Conservation (phyloP, 352 stramenopile genomes). For the Phytophthora macrochlamydospora region DNA sequence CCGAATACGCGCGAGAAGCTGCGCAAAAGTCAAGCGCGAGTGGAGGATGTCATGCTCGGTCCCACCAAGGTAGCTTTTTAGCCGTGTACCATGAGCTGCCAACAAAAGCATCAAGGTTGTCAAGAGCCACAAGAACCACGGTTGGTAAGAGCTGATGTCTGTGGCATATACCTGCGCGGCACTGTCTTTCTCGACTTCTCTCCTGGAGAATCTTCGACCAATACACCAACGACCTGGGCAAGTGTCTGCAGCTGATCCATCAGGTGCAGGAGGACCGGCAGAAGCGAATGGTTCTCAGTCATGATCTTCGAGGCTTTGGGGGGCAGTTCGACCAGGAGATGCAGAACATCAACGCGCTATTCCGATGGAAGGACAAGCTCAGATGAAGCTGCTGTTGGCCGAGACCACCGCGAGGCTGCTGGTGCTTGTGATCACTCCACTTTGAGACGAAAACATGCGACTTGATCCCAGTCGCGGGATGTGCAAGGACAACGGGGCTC, state of each 20-base stretch:
- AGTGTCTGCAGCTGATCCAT: constrained; percentile 76
- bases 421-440: constrained; percentile 63
- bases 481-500: constrained; percentile 90
- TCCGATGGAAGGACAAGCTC: constrained; percentile 86
- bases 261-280: constrained; percentile 36
- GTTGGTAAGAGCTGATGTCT: too few species aligned
- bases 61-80: constrained; percentile 98
- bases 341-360: constrained; percentile 94
- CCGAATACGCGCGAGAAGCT: constrained; percentile 98
- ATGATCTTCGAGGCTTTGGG: constrained; percentile 96
- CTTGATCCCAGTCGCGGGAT: constrained; percentile 91
- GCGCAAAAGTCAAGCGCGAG: constrained; percentile 98
- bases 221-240: constrained; percentile 96
- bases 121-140: constrained; percentile 30
- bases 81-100: constrained; percentile 97
- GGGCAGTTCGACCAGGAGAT: constrained; percentile 98
- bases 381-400: constrained; percentile 89
- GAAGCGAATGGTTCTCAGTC: constrained; percentile 60
- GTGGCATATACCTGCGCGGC: too few species aligned
- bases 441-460: constrained; percentile 94
- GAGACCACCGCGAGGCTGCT: constrained; percentile 91
- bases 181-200: too few species aligned
- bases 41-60: constrained; percentile 99
- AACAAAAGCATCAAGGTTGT: constrained; percentile 94
- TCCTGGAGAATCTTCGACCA: constrained; percentile 50